Evolutionary conservation across 1,284 basidiomycete genomes (phyloP).

Genomic region (Ceratobasidium sp.): DNA sequence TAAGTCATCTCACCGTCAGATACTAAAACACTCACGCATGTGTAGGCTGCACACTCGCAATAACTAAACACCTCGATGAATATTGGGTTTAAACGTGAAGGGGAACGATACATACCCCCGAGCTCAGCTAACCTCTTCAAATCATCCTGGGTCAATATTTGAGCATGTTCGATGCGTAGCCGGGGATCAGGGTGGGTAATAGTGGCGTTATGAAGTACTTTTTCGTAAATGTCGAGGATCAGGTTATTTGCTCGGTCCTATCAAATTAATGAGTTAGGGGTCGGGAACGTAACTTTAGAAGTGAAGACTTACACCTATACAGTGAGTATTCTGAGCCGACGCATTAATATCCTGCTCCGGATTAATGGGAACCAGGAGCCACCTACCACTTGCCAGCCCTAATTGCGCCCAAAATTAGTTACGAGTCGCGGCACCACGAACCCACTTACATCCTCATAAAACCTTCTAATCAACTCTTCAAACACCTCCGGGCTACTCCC

Average conservation of each 20-base stretch:
- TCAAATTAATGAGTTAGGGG: not conserved
- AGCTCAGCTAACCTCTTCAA: constrained; percentile 74
- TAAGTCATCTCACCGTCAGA: not conserved
- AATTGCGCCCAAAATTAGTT: not conserved
- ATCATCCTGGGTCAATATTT: constrained; percentile 81
- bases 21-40: constrained; percentile 70
- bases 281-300: not conserved
- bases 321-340: constrained; percentile 77
- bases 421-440: not conserved
- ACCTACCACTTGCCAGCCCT: constrained; percentile 59
- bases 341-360: not conserved
- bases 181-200: constrained; percentile 61
- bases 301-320: constrained; percentile 68
- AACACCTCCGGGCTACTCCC: constrained; percentile 66
- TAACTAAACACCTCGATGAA: constrained; percentile 64
- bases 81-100: not conserved
- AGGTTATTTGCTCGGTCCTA: constrained; percentile 83
- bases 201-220: constrained; percentile 66
- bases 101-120: constrained; percentile 65
- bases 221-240: constrained; percentile 82
- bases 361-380: not conserved
- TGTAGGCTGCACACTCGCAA: constrained; percentile 92
- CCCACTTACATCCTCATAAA: constrained; percentile 72
- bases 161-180: constrained; percentile 90
- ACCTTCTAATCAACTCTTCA: constrained; percentile 66